Percentiles rank a stretch among this genome's conserved stretches.
Evolutionary conservation across 192 early-diverging fungal genomes (phyloP).

Genomic region (Phycomyces blakesleeanus): DNA sequence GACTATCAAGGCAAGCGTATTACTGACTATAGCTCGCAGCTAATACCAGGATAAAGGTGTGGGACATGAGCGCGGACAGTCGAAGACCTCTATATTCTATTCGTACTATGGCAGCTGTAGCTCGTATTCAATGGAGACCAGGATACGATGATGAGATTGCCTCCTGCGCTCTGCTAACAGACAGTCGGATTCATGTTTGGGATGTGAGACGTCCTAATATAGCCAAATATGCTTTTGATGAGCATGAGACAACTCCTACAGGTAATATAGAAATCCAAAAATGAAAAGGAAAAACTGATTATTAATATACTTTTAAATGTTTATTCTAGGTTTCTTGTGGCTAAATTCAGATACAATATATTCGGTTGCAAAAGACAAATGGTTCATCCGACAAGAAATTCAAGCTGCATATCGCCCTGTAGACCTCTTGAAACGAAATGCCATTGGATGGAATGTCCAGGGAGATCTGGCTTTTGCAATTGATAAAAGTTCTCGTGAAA

Average conservation of each 20-base stretch:
- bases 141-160: constrained; percentile 64
- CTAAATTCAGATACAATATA: constrained; percentile 54
- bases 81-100: constrained; percentile 56
- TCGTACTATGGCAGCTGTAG: constrained; percentile 61
- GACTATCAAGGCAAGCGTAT: constrained; percentile 59
- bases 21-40: background rate
- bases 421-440: constrained; percentile 48
- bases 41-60: constrained; percentile 42
- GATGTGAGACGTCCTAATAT: constrained; percentile 68
- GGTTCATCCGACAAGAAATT: constrained; percentile 60
- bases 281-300: background rate
- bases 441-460: constrained; percentile 58
- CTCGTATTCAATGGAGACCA: constrained; percentile 72
- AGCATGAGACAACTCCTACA: constrained; percentile 67
- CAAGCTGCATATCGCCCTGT: constrained; percentile 42
- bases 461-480: constrained; percentile 65
- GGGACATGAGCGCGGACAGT: constrained; percentile 66
- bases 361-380: constrained; percentile 76
- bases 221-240: constrained; percentile 61
- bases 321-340: constrained; percentile 62
- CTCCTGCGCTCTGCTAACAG: constrained; percentile 58
- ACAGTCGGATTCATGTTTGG: constrained; percentile 67
- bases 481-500: constrained; percentile 37
- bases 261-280: constrained; percentile 32
- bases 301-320: background rate